Evolutionary conservation across 2,329 filamentous ascomycete genomes (phyloP), one percentile per base, ranked within the genome.

Genomic region (Penicillium hordei): DNA sequence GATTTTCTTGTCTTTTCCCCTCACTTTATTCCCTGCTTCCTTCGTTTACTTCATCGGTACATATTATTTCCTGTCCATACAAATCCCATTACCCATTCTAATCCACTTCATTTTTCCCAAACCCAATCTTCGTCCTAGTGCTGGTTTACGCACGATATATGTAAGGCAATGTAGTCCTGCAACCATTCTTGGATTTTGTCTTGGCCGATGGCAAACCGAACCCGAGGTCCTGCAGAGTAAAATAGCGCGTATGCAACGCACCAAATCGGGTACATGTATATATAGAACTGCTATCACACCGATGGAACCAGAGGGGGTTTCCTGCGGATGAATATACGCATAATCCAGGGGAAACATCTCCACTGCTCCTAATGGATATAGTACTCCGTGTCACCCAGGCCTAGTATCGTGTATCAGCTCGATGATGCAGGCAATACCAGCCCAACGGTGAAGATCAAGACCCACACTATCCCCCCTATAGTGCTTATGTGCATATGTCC

Each of bases 21-120:
- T 25, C 29, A 34, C 40, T 38, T 29, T 27, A 25, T 51, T 54
- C 29, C n/a, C 38, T 29, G 19, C 19, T 39, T 38, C 19, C 23
- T 42, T 33, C 21, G 40, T 7, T n/a, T 42, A 40, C 44, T 27
- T 55, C 49, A 42, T 15, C 19, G 17, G 64, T 62, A 65, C 57
- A 66, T 66, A 66, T 59, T 59, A n/a, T 6, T 60, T 39, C 25
- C 7, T 53, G 48, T 62, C 23, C 36, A 52, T 66, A 58, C 60
- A 10, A 46, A 56, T 58, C 55, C n/a, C 36, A 48, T 31, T 55
- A 19, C 31, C 27, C 6, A 21, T 36, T 34, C 13, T 25, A 54
- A 21, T 43, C 13, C 17, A 34, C 21, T 13, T 31, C 1, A 4
- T 9, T n/a, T 25, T 17, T 31, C 17, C 23, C 0, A 23, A 8